These are phyloP conservation scores for Ceriops tagal DNA, from an alignment of 345 rosid species.

Conservation along the genomic window DNA sequence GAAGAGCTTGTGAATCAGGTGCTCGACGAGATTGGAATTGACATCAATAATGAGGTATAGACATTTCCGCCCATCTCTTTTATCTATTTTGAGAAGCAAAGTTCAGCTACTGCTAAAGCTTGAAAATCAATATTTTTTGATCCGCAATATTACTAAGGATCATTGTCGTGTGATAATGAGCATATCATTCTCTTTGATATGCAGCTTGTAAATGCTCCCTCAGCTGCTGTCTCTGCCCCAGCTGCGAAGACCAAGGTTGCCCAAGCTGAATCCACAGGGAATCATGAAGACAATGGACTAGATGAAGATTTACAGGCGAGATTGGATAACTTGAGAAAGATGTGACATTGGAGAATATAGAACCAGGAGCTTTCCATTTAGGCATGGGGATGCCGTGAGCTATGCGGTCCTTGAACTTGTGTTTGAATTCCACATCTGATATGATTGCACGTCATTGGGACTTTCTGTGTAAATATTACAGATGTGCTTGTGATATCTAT, in stretches of 20 bases:
- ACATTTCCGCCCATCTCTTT: background rate
- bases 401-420: background rate
- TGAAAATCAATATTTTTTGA: background rate
- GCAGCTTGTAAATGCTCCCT: slow-evolving; percentile 84
- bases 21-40: slow-evolving; percentile 76
- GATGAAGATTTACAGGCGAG: slow-evolving; percentile 84
- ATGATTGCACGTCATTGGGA: background rate
- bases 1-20: slow-evolving; percentile 78
- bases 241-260: slow-evolving; percentile 60
- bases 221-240: slow-evolving; percentile 61
- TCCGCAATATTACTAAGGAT: background rate
- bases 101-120: background rate
- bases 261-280: slow-evolving; percentile 58
- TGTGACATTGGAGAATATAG: slow-evolving; percentile 34
- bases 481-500: background rate
- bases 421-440: background rate
- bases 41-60: slow-evolving; percentile 70
- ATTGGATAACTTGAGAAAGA: slow-evolving; percentile 75
- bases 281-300: slow-evolving; percentile 54
- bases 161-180: background rate
- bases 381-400: background rate
- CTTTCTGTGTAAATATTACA: background rate
- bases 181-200: background rate
- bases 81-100: too few relatives aligned
- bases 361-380: background rate